Conservation (phyloP, 2,329 filamentous ascomycete species). For the Sporothrix inflata region DNA sequence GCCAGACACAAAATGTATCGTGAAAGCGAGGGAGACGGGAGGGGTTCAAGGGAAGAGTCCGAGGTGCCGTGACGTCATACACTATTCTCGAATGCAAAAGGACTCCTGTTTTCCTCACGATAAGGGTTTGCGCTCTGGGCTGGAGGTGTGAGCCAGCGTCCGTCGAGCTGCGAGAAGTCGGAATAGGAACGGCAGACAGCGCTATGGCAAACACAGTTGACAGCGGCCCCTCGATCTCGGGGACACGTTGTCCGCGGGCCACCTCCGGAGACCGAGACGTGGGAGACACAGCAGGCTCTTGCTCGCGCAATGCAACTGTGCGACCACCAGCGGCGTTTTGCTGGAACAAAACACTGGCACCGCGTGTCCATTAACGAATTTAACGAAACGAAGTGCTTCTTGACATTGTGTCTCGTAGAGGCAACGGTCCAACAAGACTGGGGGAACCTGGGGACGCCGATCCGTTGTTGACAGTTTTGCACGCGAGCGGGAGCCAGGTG, state of each 20-base stretch:
- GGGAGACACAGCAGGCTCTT: too few relatives aligned
- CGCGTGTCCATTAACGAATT: too few relatives aligned
- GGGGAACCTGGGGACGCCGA: slow-evolving; percentile 5
- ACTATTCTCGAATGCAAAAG: neutral
- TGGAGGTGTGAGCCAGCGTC: too few relatives aligned
- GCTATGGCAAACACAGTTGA: neutral
- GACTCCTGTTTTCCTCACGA: neutral
- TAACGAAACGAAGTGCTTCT: too few relatives aligned
- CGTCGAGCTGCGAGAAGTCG: neutral
- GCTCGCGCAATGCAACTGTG: too few relatives aligned
- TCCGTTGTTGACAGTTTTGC: slow-evolving; percentile 9
- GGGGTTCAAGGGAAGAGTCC: neutral
- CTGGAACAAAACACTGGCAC: too few relatives aligned
- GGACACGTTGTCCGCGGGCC: neutral
- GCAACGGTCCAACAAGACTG: neutral
- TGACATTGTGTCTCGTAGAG: too few relatives aligned
- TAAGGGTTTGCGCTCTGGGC: neutral
- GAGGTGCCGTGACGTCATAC: neutral
- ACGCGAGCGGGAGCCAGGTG: slow-evolving; percentile 10
- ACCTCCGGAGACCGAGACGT: too few relatives aligned
- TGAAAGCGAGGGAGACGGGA: neutral
- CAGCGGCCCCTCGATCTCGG: neutral
- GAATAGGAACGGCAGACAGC: neutral
- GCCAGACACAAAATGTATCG: neutral
- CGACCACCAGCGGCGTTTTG: too few relatives aligned